phyloP scores from a whole-genome alignment of 306 rosid species.

The Quillaja saponaria region DNA sequence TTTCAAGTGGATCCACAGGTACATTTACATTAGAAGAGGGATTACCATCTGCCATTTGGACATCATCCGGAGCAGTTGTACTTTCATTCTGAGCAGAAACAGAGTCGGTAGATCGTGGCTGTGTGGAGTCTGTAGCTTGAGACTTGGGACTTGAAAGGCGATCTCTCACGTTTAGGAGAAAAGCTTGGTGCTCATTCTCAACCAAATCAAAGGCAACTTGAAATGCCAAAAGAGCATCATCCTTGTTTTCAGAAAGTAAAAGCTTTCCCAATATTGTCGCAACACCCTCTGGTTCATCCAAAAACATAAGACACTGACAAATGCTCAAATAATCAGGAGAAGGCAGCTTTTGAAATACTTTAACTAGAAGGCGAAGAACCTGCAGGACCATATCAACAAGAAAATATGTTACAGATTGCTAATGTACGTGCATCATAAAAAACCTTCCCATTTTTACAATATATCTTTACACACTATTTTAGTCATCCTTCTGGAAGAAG shows the following conservation, averaged over 20 bases:
- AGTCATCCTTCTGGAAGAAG: no score
- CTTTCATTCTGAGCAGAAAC: constrained; percentile 57
- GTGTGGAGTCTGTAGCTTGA: constrained; percentile 51
- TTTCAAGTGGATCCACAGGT: constrained; percentile 77
- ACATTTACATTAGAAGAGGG: constrained; percentile 39
- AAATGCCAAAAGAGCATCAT: constrained; percentile 87
- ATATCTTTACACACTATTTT: no score
- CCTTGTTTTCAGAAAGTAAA: constrained; percentile 82
- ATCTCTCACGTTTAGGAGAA: constrained; percentile 79
- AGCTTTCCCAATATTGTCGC: constrained; percentile 88
- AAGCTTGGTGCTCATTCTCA: constrained; percentile 96
- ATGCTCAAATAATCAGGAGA: constrained; percentile 96
- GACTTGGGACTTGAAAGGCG: constrained; percentile 69
- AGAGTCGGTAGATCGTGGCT: constrained; percentile 53
- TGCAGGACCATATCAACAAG: constrained; percentile 35
- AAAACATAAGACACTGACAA: constrained; percentile 95
- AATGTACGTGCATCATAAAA: no score
- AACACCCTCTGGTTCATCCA: constrained; percentile 91
- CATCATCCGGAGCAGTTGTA: constrained; percentile 61
- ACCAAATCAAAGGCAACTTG: constrained; percentile 96
- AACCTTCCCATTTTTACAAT: no score
- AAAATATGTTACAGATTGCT: neutral
- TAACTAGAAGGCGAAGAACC: constrained; percentile 93
- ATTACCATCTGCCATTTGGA: constrained; percentile 75
- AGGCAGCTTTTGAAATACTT: constrained; percentile 87